phyloP scores from a whole-genome alignment of 331 rosid genomes.

The Malus hybrid region DNA sequence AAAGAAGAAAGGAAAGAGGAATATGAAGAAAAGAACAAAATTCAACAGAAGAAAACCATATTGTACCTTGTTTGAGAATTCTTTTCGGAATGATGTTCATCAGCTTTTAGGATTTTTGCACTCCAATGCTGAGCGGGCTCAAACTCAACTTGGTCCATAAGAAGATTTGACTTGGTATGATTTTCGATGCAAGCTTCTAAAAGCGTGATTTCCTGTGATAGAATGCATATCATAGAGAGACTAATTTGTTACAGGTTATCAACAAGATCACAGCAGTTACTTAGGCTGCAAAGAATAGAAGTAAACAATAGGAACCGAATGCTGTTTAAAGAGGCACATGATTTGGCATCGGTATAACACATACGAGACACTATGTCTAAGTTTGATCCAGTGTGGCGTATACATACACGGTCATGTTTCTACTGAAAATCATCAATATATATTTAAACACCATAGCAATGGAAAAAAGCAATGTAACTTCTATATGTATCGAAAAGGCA shows the following conservation, averaged over 20 bases:
- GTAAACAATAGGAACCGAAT: not conserved
- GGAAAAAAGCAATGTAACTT: not conserved
- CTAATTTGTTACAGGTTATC: not conserved
- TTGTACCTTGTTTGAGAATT: slow-evolving; percentile 46
- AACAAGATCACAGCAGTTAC: not conserved
- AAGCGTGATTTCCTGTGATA: slow-evolving; percentile 78
- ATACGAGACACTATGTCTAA: not conserved
- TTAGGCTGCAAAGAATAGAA: not conserved
- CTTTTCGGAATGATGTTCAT: slow-evolving; percentile 41
- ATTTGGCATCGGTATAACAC: not conserved
- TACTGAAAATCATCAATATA: not conserved
- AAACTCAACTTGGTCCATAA: slow-evolving; percentile 99
- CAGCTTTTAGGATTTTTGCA: slow-evolving; percentile 68
- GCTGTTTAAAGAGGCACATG: not conserved
- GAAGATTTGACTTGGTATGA: slow-evolving; percentile 92
- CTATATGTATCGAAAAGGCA: not conserved
- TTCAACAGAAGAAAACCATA: not conserved
- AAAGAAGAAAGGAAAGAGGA: not conserved
- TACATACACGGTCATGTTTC: not conserved
- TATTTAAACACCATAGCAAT: not conserved
- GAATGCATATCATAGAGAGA: not conserved
- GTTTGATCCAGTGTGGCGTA: not conserved
- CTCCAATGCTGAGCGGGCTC: slow-evolving; percentile 84
- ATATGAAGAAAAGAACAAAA: not conserved
- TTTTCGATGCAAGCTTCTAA: slow-evolving; percentile 99